Evolutionary conservation across 1,284 basidiomycete genomes (phyloP).

Genomic region (Cutaneotrichosporon curvatum): DNA sequence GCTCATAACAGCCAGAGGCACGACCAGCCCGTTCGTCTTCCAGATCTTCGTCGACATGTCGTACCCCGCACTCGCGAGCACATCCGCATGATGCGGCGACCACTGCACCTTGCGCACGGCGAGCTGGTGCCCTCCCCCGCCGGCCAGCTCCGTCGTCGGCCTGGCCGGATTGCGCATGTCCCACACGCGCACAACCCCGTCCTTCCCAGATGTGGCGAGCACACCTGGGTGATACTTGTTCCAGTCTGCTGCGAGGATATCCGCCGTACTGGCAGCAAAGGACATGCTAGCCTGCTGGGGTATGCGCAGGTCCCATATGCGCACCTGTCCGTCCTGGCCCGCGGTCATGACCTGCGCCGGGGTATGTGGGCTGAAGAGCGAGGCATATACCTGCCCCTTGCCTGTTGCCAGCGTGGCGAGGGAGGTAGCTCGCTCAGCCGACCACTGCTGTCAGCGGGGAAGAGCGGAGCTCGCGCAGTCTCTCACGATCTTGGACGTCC

Average conservation of each 20-base stretch:
- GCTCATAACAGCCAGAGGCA: constrained; percentile 60
- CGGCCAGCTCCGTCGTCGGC: constrained; percentile 13
- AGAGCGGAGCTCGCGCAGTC: constrained; percentile 12
- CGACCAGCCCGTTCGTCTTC: constrained; percentile 40
- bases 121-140: constrained; percentile 48
- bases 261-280: constrained; percentile 13
- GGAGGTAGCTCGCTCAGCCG: constrained; percentile 68
- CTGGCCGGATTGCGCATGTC: constrained; percentile 40
- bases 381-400: constrained; percentile 64
- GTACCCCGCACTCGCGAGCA: constrained; percentile 57
- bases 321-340: constrained; percentile 74
- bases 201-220: constrained; percentile 50
- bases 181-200: constrained; percentile 48
- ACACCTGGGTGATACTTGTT: constrained; percentile 52
- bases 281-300: neutral
- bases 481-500: constrained; percentile 76
- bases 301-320: constrained; percentile 59
- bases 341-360: constrained; percentile 73
- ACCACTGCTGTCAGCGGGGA: constrained; percentile 59
- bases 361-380: constrained; percentile 83
- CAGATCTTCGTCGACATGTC: constrained; percentile 64
- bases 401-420: constrained; percentile 69
- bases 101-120: constrained; percentile 50
- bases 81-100: constrained; percentile 58
- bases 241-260: constrained; percentile 49